Evolutionary conservation across 495 filamentous ascomycete genomes (phyloP), one percentile per base, ranked within the genome.

Genomic region (Aspergillus sclerotiicarbonarius): DNA sequence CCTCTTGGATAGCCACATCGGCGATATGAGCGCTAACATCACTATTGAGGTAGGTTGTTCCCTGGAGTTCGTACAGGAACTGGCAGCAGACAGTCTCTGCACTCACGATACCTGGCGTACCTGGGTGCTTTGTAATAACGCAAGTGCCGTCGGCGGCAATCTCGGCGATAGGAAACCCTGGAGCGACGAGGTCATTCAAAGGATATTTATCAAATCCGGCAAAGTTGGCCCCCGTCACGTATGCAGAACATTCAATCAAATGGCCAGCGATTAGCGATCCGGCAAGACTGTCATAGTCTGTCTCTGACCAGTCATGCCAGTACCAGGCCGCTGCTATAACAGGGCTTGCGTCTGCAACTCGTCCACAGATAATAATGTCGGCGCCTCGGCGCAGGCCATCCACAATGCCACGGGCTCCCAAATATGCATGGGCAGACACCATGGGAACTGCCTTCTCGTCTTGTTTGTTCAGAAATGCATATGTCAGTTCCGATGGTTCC

Each of bases 61-160:
- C 82, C 54, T 84, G 82, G 19, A 84, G 68, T 63, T 86, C 82
- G 58, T 86, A 86, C 19, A 85, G 57, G 6, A 84, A 67, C 54
- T 84, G 79, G 45, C 67, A 75, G 15, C 72, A 75, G n/a, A 80
- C 67, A 0, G 79, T 83, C 13, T 76, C 78, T n/a, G 50, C 59
- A 20, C 54, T 64, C 0, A 74, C 61, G 13, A 69, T 52, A 0
- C 71, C 69, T n/a, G 61, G 52, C 0, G 62, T 67, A 4, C 31
- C 46, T 2, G 32, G 30, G 54, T 71, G 71, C 39, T 69, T 72
- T 0, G 65, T 62, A 18, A 71, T 57, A 18, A 77, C 57, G 41
- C 68, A 74, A 1, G 62, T 61, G 0, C 72, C 72, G 51, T 69
- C 60, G 0, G 6, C n/a, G 12, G 35, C 62, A 20, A 75, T 73